A percentile compares a stretch with the other conserved stretches of the same genome.
These are phyloP conservation scores for Chalaropsis thielavioides DNA, from an alignment of 2,329 filamentous ascomycete species.

Conservation along the genomic window DNA sequence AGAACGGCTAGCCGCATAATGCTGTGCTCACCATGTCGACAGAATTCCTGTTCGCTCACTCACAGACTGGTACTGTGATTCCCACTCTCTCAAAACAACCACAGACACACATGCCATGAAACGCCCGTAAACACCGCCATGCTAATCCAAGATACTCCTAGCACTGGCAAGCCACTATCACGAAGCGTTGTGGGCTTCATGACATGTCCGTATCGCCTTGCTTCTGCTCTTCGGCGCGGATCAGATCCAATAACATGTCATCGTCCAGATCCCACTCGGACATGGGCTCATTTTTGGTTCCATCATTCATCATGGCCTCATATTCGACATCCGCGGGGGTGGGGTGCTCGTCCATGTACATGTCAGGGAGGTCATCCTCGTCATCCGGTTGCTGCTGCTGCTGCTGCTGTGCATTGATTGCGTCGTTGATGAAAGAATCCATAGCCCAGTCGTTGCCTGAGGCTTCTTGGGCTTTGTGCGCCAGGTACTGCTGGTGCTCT, in stretches of 20 bases:
- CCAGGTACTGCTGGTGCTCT: slow-evolving; percentile 18
- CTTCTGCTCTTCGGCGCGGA: slow-evolving; percentile 30
- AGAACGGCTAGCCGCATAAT: background rate
- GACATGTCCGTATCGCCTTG: slow-evolving; percentile 19
- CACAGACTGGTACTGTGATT: background rate
- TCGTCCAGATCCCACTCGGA: slow-evolving; percentile 18
- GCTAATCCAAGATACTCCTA: background rate
- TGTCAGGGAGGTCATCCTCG: slow-evolving; percentile 8
- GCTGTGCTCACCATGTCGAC: background rate
- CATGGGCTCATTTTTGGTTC: slow-evolving; percentile 6
- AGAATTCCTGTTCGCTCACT: background rate
- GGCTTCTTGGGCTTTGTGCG: slow-evolving; percentile 16
- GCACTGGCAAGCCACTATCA: background rate
- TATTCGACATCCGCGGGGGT: slow-evolving; percentile 12
- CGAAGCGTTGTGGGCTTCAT: background rate
- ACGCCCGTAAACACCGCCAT: background rate
- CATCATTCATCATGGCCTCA: slow-evolving; percentile 9
- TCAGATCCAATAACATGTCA: slow-evolving; percentile 35
- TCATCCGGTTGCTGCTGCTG: background rate
- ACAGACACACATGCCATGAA: background rate
- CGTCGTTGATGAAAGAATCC: slow-evolving; percentile 16
- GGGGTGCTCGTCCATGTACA: slow-evolving; percentile 13
- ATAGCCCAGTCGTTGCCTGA: slow-evolving; percentile 8
- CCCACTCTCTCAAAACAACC: background rate
- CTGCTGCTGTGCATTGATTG: slow-evolving; percentile 7